These are phyloP conservation scores for Penicillium pulvis DNA, from an alignment of 495 filamentous ascomycete species.

Conservation along the genomic window DNA sequence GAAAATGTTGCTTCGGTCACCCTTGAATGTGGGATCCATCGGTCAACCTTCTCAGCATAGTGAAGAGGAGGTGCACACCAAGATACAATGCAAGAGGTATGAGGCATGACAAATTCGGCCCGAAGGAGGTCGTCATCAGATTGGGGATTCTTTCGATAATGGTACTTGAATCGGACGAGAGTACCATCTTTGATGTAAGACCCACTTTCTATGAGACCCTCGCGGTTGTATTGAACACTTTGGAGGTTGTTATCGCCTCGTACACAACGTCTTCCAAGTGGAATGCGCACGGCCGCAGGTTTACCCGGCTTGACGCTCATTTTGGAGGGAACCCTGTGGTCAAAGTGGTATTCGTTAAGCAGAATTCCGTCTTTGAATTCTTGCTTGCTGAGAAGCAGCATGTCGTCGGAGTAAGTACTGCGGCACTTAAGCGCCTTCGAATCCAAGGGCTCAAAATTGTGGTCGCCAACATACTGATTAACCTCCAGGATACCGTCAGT, in stretches of 20 bases:
- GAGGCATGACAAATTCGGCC: conserved; percentile 57
- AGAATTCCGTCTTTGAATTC: conserved; percentile 50
- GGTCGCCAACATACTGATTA: conserved; percentile 48
- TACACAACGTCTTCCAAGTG: conserved; percentile 51
- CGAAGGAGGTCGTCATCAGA: conserved; percentile 60
- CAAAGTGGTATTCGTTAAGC: conserved; percentile 55
- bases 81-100: conserved; percentile 57
- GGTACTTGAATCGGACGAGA: conserved; percentile 57
- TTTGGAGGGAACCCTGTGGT: conserved; percentile 41
- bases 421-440: conserved; percentile 45
- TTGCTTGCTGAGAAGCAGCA: conserved; percentile 49
- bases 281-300: conserved; percentile 37
- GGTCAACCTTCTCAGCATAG: conserved; percentile 54
- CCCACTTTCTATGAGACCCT: conserved; percentile 56
- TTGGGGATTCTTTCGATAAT: conserved; percentile 58
- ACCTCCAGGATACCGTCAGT: conserved; percentile 46
- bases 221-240: conserved; percentile 55
- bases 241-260: conserved; percentile 48
- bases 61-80: conserved; percentile 59
- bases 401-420: conserved; percentile 50
- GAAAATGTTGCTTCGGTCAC: conserved; percentile 62
- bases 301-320: conserved; percentile 36
- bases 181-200: conserved; percentile 59
- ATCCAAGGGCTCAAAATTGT: conserved; percentile 45
- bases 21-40: conserved; percentile 62